phyloP scores from a whole-genome alignment of 2,329 filamentous ascomycete species.

The Colletotrichum horii region DNA sequence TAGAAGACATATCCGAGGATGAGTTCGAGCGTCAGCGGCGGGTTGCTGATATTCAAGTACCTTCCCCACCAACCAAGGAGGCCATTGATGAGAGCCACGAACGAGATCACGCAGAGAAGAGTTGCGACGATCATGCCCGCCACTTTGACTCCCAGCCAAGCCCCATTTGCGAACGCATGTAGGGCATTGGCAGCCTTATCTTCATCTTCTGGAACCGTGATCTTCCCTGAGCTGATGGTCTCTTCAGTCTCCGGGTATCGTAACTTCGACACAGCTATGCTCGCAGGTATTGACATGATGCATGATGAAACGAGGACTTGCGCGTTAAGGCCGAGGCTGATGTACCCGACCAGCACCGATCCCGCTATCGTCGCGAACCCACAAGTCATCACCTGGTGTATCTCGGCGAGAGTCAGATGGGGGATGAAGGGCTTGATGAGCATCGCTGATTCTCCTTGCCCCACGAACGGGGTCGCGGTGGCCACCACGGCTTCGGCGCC shows the following conservation, averaged over 20 bases:
- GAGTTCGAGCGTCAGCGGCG: constrained; percentile 65
- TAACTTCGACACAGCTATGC: constrained; percentile 73
- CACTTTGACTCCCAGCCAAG: constrained; percentile 78
- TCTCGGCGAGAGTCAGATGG: constrained; percentile 72
- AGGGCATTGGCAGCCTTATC: constrained; percentile 68
- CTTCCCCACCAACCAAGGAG: constrained; percentile 76
- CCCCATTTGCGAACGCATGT: constrained; percentile 76
- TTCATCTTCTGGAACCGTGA: constrained; percentile 72
- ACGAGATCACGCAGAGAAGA: constrained; percentile 74
- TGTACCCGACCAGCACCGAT: constrained; percentile 74
- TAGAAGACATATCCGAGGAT: constrained; percentile 76
- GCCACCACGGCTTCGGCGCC: constrained; percentile 79
- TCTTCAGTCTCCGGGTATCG: constrained; percentile 77
- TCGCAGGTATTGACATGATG: constrained; percentile 80
- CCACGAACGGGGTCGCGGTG: constrained; percentile 77
- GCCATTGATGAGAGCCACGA: constrained; percentile 70
- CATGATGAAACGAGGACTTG: constrained; percentile 76
- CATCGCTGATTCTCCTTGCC: constrained; percentile 81
- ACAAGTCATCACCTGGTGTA: constrained; percentile 78
- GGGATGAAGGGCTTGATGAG: constrained; percentile 75
- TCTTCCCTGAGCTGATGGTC: constrained; percentile 70
- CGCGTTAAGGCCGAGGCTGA: constrained; percentile 70
- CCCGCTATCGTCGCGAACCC: constrained; percentile 80
- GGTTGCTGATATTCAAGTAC: constrained; percentile 68
- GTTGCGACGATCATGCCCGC: constrained; percentile 76